Conservation (phyloP, 1,284 basidiomycete genomes). For the Athelia sp. region DNA sequence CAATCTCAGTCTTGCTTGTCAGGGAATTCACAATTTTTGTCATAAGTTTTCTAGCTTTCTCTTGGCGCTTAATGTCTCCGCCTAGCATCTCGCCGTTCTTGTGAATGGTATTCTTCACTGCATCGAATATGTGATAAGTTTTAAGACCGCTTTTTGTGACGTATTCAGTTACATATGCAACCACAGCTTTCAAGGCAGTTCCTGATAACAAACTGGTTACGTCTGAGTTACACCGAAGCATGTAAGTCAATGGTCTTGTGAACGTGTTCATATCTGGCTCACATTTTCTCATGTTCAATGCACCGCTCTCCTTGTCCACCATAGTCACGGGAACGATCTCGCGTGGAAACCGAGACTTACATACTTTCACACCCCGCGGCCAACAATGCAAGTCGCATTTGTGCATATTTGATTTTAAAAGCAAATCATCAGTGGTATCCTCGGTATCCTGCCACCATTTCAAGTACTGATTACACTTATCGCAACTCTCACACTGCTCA, state of each 20-base stretch:
- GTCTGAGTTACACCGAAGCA: constrained; percentile 22
- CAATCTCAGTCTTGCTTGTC: constrained; percentile 22
- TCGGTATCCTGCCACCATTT: neutral
- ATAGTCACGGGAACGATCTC: constrained; percentile 10
- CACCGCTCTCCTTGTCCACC: constrained; percentile 17
- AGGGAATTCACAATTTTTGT: constrained; percentile 11
- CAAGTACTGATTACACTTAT: too few species aligned
- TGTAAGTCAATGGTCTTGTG: constrained; percentile 12
- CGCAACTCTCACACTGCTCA: too few species aligned
- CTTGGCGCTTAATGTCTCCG: too few species aligned
- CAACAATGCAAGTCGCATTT: constrained; percentile 7
- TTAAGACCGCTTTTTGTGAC: too few species aligned
- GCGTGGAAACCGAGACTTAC: constrained; percentile 26
- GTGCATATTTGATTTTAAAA: constrained; percentile 10
- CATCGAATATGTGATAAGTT: too few species aligned
- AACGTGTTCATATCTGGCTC: constrained; percentile 21
- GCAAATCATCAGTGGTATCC: neutral
- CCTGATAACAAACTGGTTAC: constrained; percentile 19
- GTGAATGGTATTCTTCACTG: too few species aligned
- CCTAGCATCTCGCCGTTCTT: too few species aligned
- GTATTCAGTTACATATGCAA: too few species aligned
- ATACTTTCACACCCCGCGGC: constrained; percentile 14
- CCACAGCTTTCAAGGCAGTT: too few species aligned
- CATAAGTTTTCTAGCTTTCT: too few species aligned
- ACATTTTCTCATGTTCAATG: constrained; percentile 17